Conservation (phyloP, 1,139 yeast species). For the Saccharomyces hybrid region DNA sequence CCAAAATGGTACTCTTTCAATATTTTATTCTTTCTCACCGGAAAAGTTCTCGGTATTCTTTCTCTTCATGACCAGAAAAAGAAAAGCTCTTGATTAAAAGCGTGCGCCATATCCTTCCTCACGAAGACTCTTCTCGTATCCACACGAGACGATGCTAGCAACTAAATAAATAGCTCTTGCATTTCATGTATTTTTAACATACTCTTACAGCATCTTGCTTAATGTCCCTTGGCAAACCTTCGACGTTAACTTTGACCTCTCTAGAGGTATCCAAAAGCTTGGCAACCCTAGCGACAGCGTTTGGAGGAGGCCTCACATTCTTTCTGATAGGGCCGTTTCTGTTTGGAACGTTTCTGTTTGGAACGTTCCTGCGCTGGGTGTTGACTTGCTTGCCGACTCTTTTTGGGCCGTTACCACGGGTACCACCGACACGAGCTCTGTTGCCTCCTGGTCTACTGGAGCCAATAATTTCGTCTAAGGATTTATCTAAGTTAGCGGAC, state of each 20-base stretch:
- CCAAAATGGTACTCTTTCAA: background rate
- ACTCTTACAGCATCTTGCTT: constrained; percentile 73
- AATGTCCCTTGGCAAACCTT: constrained; percentile 73
- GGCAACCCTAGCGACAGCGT: constrained; percentile 39
- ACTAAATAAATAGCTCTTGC: constrained; percentile 1
- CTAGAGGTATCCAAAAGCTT: constrained; percentile 44
- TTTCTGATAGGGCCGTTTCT: constrained; percentile 18
- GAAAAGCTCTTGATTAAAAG: background rate
- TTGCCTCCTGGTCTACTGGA: constrained; percentile 40
- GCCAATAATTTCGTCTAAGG: constrained; percentile 91
- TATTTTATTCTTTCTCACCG: background rate
- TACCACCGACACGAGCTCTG: constrained; percentile 35
- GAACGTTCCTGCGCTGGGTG: constrained; percentile 19
- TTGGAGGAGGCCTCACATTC: constrained; percentile 25
- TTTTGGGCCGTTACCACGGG: constrained; percentile 33
- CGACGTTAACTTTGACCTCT: constrained; percentile 68
- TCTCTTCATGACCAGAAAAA: background rate
- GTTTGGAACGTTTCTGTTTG: constrained; percentile 11
- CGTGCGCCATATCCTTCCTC: background rate
- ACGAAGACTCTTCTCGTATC: constrained; percentile 6
- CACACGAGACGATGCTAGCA: constrained; percentile 8
- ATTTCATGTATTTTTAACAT: constrained; percentile 38
- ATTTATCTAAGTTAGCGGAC: constrained; percentile 78
- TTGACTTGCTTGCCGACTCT: constrained; percentile 27
- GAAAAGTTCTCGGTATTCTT: background rate